A percentile compares a stretch with the other conserved stretches of the same genome.
phyloP scores from a whole-genome alignment of 2,329 filamentous ascomycete genomes.

The Aspergillus sp. region DNA sequence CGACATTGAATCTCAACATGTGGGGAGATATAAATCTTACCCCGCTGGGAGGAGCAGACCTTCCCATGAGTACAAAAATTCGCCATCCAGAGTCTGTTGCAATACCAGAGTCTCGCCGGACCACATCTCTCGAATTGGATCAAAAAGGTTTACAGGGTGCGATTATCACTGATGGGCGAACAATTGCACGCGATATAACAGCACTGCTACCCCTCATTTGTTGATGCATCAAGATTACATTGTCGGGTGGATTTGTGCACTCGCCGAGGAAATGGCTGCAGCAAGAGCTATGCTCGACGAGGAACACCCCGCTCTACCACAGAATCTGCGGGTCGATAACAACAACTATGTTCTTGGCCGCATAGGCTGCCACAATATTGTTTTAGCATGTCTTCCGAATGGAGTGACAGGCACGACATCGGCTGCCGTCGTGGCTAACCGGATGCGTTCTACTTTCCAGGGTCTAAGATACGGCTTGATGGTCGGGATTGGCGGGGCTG shows the following conservation, averaged over 20 bases:
- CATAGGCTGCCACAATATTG: constrained; percentile 14
- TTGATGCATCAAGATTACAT: not conserved
- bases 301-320: not conserved
- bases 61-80: not conserved
- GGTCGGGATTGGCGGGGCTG: constrained; percentile 49
- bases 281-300: constrained; percentile 11
- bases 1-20: constrained; percentile 6
- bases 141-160: too few relatives aligned
- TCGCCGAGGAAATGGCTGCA: constrained; percentile 1
- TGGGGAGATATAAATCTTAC: constrained; percentile 8
- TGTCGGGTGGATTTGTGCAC: constrained; percentile 7
- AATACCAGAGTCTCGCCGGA: too few relatives aligned
- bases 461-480: constrained; percentile 39
- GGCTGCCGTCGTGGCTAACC: constrained; percentile 21
- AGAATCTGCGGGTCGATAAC: not conserved
- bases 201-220: too few relatives aligned
- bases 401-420: constrained; percentile 32
- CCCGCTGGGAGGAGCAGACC: not conserved
- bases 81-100: too few relatives aligned
- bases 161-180: too few relatives aligned
- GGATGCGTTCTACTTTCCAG: constrained; percentile 26
- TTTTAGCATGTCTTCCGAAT: constrained; percentile 13
- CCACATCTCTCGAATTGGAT: too few relatives aligned
- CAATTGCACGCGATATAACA: too few relatives aligned
- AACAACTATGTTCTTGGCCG: constrained; percentile 16